Evolutionary conservation across 1,284 basidiomycete genomes (phyloP).

Genomic region (Volvariella volvacea): DNA sequence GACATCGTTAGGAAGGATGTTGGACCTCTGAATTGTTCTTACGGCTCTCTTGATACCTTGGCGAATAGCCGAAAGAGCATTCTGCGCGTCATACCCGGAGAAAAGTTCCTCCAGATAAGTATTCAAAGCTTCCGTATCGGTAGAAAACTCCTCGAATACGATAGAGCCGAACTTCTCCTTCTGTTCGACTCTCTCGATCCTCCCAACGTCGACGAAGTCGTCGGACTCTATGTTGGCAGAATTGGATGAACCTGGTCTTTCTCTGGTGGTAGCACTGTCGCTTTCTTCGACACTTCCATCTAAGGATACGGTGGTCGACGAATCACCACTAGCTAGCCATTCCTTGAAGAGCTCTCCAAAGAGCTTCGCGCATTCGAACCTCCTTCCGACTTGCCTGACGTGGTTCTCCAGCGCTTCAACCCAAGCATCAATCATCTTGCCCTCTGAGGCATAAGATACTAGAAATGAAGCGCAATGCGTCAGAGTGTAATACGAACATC

Average conservation of each 20-base stretch:
- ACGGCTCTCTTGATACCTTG: conserved; percentile 20
- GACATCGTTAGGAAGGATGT: conserved; percentile 21
- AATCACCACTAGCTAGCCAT: conserved; percentile 35
- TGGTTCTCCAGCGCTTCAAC: conserved; percentile 30
- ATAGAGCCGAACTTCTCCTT: conserved; percentile 29
- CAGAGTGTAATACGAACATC: no score
- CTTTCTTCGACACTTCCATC: conserved; percentile 2
- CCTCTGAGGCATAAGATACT: no score
- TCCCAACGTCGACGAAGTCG: conserved; percentile 25
- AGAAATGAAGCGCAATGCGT: no score
- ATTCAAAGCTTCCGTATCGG: conserved; percentile 24
- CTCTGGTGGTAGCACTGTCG: no score
- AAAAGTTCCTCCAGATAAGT: conserved; percentile 30
- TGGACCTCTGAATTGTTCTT: conserved; percentile 15
- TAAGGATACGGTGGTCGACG: conserved; percentile 17
- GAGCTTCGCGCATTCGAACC: conserved; percentile 32
- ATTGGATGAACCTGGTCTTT: background rate
- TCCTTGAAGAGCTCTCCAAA: conserved; percentile 35
- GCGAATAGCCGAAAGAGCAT: conserved; percentile 14
- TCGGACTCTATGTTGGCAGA: conserved; percentile 2
- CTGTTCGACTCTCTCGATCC: conserved; percentile 36
- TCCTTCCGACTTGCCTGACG: conserved; percentile 25
- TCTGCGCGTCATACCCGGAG: conserved; percentile 18
- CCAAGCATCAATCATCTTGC: conserved; percentile 26
- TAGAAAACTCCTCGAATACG: conserved; percentile 28